Conservation (phyloP, 768 basidiomycete genomes). For the Boletellus ananas region DNA sequence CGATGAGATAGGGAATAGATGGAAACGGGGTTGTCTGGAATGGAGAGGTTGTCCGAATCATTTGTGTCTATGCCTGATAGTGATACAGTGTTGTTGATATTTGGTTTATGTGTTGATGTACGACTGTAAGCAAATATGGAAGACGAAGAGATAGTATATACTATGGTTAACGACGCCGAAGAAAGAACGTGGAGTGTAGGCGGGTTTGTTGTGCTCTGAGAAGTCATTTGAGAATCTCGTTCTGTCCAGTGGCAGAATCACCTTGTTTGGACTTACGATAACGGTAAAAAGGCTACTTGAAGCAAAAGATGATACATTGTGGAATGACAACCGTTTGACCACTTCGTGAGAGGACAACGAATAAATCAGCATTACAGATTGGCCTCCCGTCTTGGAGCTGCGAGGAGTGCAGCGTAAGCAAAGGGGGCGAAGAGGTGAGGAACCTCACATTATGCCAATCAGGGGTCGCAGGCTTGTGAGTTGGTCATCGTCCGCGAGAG, state of each 20-base stretch:
- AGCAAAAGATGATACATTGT: slow-evolving; percentile 42
- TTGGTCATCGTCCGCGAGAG: slow-evolving; percentile 23
- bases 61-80: slow-evolving; percentile 32
- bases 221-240: background rate
- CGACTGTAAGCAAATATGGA: slow-evolving; percentile 45
- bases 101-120: slow-evolving; percentile 31
- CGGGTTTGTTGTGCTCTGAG: slow-evolving; percentile 56
- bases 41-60: slow-evolving; percentile 14
- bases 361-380: slow-evolving; percentile 38
- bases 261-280: slow-evolving; percentile 43
- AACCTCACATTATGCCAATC: slow-evolving; percentile 34
- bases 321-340: slow-evolving; percentile 44
- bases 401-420: too few relatives aligned
- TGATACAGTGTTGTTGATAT: slow-evolving; percentile 40
- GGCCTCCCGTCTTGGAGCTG: slow-evolving; percentile 25
- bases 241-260: background rate
- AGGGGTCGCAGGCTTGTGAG: slow-evolving; percentile 32
- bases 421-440: background rate
- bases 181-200: slow-evolving; percentile 55
- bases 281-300: slow-evolving; percentile 50
- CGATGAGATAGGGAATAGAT: slow-evolving; percentile 60
- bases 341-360: slow-evolving; percentile 47
- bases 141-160: slow-evolving; percentile 48
- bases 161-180: slow-evolving; percentile 45
- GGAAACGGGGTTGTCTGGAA: slow-evolving; percentile 36